These are phyloP conservation scores for Trichosporon sp. DNA, from an alignment of 1,284 basidiomycete species.

Conservation along the genomic window DNA sequence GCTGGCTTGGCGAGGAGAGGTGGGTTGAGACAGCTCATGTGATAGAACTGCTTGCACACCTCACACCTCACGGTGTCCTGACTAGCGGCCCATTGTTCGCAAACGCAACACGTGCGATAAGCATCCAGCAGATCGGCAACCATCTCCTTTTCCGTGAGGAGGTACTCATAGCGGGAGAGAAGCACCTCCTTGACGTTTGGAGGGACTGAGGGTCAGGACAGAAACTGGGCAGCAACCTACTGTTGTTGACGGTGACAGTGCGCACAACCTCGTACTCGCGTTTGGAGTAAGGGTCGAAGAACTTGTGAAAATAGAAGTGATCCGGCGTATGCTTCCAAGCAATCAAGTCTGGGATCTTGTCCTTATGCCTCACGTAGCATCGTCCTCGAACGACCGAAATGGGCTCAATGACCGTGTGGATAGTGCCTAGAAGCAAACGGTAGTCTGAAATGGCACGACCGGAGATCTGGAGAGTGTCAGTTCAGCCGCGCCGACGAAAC, in stretches of 20 bases:
- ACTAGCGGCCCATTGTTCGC: constrained; percentile 69
- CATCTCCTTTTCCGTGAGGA: constrained; percentile 88
- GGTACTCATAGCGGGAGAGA: constrained; percentile 81
- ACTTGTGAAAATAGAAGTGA: constrained; percentile 87
- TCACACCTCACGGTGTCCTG: constrained; percentile 89
- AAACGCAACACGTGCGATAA: constrained; percentile 77
- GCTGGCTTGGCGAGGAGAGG: constrained; percentile 93
- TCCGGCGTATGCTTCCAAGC: constrained; percentile 95
- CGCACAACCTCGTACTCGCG: constrained; percentile 95
- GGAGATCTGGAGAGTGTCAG: constrained; percentile 41
- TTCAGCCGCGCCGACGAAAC: constrained; percentile 30
- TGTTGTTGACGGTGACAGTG: constrained; percentile 76
- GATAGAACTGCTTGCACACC: constrained; percentile 87
- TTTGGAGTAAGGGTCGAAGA: constrained; percentile 97
- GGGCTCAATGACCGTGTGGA: constrained; percentile 91
- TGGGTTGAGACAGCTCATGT: constrained; percentile 90
- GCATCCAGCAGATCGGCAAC: constrained; percentile 83
- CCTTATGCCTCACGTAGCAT: constrained; percentile 87
- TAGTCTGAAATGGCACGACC: constrained; percentile 62
- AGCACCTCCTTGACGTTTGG: constrained; percentile 69
- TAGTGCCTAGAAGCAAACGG: constrained; percentile 83
- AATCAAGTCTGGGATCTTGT: constrained; percentile 85
- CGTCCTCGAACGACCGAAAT: constrained; percentile 82
- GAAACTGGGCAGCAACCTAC: constrained; percentile 55
- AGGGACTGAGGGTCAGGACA: constrained; percentile 57